Percentiles rank a stretch among this genome's conserved stretches.
phyloP scores from a whole-genome alignment of 352 stramenopile genomes.

The Phytopythium oedochilum region DNA sequence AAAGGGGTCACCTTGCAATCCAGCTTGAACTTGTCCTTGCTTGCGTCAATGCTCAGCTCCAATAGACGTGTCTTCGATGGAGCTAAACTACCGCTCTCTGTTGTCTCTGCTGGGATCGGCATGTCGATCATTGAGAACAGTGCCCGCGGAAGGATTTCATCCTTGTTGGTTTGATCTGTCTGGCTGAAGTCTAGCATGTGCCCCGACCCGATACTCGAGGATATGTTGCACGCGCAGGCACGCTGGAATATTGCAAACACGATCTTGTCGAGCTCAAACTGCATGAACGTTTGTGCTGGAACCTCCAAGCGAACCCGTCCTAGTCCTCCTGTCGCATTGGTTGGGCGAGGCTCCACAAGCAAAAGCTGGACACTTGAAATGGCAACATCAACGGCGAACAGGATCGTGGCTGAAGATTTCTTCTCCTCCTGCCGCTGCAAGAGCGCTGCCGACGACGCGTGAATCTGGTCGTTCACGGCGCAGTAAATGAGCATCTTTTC shows the following conservation, averaged over 20 bases:
- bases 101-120: neutral
- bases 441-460: slow-evolving; percentile 41
- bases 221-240: slow-evolving; percentile 37
- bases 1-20: slow-evolving; percentile 58
- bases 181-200: slow-evolving; percentile 72
- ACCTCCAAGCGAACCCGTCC: neutral
- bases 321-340: neutral
- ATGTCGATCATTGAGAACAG: slow-evolving; percentile 32
- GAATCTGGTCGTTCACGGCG: slow-evolving; percentile 54
- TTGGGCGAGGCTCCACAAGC: slow-evolving; percentile 15
- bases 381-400: slow-evolving; percentile 61
- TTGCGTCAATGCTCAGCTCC: slow-evolving; percentile 51
- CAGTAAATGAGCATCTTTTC: slow-evolving; percentile 58
- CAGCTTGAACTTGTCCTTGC: slow-evolving; percentile 47
- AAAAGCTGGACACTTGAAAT: slow-evolving; percentile 53
- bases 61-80: slow-evolving; percentile 27
- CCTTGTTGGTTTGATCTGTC: slow-evolving; percentile 11
- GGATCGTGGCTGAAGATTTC: slow-evolving; percentile 44
- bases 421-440: slow-evolving; percentile 37
- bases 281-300: slow-evolving; percentile 48
- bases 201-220: slow-evolving; percentile 50
- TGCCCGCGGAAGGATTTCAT: slow-evolving; percentile 15
- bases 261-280: slow-evolving; percentile 67
- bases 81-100: neutral
- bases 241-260: slow-evolving; percentile 61